These are phyloP conservation scores for Fusarium pseudoanthophilum DNA, from an alignment of 2,329 filamentous ascomycete species.

Conservation along the genomic window DNA sequence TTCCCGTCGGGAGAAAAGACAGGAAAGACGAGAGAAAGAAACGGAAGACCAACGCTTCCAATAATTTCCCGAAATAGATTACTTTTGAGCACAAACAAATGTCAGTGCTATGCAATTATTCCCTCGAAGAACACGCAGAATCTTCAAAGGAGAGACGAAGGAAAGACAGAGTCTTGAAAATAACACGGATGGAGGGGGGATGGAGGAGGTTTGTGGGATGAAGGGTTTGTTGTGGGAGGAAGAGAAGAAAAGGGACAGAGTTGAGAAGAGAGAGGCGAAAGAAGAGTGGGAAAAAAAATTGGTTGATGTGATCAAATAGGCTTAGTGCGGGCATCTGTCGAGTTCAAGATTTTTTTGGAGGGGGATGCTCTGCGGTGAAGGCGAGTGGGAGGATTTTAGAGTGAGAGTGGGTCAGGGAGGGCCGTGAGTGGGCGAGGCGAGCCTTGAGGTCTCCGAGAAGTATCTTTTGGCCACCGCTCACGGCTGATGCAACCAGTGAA, in stretches of 20 bases:
- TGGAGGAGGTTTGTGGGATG: conserved; percentile 47
- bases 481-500: conserved; percentile 30
- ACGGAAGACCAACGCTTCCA: conserved; percentile 49
- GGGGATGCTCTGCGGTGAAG: conserved; percentile 44
- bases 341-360: conserved; percentile 43
- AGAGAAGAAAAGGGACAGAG: conserved; percentile 48
- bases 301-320: conserved; percentile 46
- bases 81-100: conserved; percentile 46
- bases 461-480: conserved; percentile 45
- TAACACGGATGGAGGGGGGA: conserved; percentile 46
- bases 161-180: conserved; percentile 51
- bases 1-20: conserved; percentile 47
- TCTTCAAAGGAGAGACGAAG: conserved; percentile 61
- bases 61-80: conserved; percentile 49
- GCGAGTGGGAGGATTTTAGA: conserved; percentile 35
- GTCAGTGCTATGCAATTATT: conserved; percentile 49
- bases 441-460: conserved; percentile 29
- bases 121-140: conserved; percentile 57
- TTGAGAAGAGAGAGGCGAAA: conserved; percentile 49
- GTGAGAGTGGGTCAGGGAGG: conserved; percentile 41
- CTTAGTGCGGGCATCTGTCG: conserved; percentile 44
- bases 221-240: conserved; percentile 50
- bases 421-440: conserved; percentile 42
- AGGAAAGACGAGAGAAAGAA: conserved; percentile 48
- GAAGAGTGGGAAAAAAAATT: conserved; percentile 51